Conservation (phyloP, 305 asterid species). For the Lippia alba region DNA sequence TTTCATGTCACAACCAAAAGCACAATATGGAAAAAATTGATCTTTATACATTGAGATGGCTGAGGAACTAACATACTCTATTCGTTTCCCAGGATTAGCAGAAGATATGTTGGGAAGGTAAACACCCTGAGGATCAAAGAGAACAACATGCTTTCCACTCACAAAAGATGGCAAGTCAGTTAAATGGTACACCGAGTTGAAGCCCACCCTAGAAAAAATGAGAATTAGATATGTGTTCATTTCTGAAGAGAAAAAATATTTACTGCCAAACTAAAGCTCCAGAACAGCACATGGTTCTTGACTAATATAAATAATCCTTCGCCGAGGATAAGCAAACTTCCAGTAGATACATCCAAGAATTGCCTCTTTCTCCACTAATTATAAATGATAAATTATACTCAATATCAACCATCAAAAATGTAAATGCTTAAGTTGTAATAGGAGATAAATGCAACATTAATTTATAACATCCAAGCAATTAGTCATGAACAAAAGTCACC, state of each 20-base stretch:
- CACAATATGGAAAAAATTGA: slow-evolving; percentile 93
- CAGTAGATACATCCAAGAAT: slow-evolving; percentile 16
- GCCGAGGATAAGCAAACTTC: slow-evolving; percentile 25
- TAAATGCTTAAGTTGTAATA: slow-evolving; percentile 23
- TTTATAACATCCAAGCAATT: neutral
- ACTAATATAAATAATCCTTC: slow-evolving; percentile 21
- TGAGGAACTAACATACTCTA: slow-evolving; percentile 86
- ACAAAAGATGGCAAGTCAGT: slow-evolving; percentile 97
- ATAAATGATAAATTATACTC: slow-evolving; percentile 13
- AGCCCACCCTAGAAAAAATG: slow-evolving; percentile 85
- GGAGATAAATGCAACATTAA: neutral
- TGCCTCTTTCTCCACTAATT: slow-evolving; percentile 23
- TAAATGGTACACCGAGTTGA: slow-evolving; percentile 97
- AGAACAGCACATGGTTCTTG: slow-evolving; percentile 19
- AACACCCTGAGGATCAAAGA: slow-evolving; percentile 96
- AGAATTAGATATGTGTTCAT: slow-evolving; percentile 40
- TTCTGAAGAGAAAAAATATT: slow-evolving; percentile 27
- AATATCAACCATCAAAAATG: slow-evolving; percentile 21
- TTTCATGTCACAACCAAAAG: slow-evolving; percentile 95
- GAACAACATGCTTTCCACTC: slow-evolving; percentile 92
- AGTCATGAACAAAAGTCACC: slow-evolving; percentile 19
- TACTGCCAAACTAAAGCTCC: slow-evolving; percentile 28
- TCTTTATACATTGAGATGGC: slow-evolving; percentile 82
- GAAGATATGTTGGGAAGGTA: slow-evolving; percentile 87
- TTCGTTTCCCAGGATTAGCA: slow-evolving; percentile 96